phyloP scores from a whole-genome alignment of 2,329 filamentous ascomycete species.

The Ophiostoma sp. region DNA sequence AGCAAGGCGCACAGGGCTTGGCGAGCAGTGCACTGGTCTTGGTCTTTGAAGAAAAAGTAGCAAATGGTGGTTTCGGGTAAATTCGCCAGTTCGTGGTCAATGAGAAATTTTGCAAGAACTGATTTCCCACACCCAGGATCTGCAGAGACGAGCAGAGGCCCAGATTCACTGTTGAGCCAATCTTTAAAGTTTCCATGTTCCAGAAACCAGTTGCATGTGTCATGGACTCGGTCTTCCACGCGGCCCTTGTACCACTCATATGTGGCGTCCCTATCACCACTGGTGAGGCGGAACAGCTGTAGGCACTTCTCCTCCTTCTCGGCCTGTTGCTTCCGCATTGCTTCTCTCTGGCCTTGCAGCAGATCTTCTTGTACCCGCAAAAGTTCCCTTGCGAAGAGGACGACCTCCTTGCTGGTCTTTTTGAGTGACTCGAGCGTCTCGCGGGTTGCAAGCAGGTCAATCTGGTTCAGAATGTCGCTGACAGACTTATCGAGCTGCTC shows the following conservation, averaged over 20 bases:
- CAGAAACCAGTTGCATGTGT: not conserved
- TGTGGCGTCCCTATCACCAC: not conserved
- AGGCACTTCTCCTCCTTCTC: not conserved
- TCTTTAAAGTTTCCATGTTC: not conserved
- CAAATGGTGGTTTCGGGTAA: not conserved
- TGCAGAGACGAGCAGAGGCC: not conserved
- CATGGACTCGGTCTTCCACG: not conserved
- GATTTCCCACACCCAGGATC: not conserved
- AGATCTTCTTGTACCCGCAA: not conserved
- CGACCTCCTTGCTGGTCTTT: not conserved
- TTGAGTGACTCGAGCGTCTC: not conserved
- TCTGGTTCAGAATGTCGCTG: not conserved
- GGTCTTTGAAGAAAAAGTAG: constrained; percentile 7
- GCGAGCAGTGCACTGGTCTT: not conserved
- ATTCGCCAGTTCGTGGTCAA: not conserved
- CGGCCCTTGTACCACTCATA: constrained; percentile 6
- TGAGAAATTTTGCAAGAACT: not conserved
- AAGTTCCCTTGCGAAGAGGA: not conserved
- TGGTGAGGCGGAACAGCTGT: not conserved
- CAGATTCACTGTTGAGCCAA: not conserved
- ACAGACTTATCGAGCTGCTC: not conserved
- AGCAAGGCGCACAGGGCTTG: not conserved
- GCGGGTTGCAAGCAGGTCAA: not conserved
- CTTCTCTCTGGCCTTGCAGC: not conserved
- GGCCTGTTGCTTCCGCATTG: not conserved